Evolutionary conservation across 352 stramenopile species (phyloP).

Genomic region (Ophiocytium majus): DNA sequence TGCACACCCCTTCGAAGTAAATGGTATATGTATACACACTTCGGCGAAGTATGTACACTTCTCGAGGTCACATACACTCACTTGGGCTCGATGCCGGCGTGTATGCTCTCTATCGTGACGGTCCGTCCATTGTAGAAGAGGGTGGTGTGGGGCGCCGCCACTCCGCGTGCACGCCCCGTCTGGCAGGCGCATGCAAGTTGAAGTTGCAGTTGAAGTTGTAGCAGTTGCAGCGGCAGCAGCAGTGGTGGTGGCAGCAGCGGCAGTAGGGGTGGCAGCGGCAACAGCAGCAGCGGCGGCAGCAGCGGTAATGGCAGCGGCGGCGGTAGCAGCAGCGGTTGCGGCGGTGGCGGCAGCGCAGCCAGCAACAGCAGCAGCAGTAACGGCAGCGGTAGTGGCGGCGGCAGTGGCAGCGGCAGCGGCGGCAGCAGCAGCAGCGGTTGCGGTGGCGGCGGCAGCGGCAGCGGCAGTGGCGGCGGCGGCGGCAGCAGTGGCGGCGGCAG

Average conservation of each 20-base stretch:
- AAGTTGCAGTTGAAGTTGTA: background rate
- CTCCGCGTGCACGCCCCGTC: constrained; percentile 69
- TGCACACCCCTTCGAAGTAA: no score
- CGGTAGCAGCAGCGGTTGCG: background rate
- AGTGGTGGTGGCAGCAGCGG: constrained; percentile 55
- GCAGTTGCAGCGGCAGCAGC: constrained; percentile 60
- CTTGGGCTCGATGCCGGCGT: constrained; percentile 88
- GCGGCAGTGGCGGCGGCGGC: background rate
- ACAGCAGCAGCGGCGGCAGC: background rate
- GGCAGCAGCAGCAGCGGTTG: background rate
- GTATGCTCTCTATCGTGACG: constrained; percentile 89
- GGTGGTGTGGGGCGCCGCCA: constrained; percentile 2
- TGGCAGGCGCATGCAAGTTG: constrained; percentile 3
- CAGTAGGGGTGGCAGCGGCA: background rate
- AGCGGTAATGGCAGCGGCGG: background rate
- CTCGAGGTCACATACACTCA: background rate
- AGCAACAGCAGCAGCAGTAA: background rate
- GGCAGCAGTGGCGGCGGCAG: background rate
- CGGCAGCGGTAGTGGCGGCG: background rate
- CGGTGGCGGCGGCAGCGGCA: no score
- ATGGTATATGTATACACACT: no score
- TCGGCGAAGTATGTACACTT: no score
- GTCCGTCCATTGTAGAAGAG: constrained; percentile 89
- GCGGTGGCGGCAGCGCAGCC: background rate
- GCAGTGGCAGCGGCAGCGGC: background rate